Evolutionary conservation across 805 yeast genomes (phyloP), one percentile per base, ranked within the genome.

Genomic region (Wickerhamomyces ciferrii): DNA sequence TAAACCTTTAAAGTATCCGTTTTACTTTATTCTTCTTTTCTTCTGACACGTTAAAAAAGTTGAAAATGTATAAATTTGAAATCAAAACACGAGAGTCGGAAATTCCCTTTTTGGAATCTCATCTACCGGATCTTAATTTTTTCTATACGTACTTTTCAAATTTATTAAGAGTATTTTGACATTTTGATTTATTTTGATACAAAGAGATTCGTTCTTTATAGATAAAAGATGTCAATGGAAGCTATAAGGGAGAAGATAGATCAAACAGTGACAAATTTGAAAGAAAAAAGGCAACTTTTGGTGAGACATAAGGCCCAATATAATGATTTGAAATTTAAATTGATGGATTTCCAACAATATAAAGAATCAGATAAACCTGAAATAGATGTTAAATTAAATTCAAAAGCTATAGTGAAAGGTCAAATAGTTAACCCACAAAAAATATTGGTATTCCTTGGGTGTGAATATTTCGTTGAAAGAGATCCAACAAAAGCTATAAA

Each of bases 381-480:
- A 14, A 27, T 55, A 9, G 43, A 43, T 2, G 53, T 59, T 4
- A 49, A 48, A 7, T 35, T 59, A 44, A 53, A 54, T 15, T 46
- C 60, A 4, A 54, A 44, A 31, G 57, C 55, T 3, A 40, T 49
- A 2, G 58, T 53, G 2, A 52, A 42, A 11, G 62, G 55, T 3
- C 43, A 35, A 6, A 53, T 58, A 9, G 11, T 43, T 2, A 50
- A 60, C 39, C 60, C 65, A 7, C 41, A 45, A 13, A 54, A 53
- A 45, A 51, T 58, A 7, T 43, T 66, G 53, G 69, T 69, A 2
- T 56, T 57, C 9, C 50, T 73, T 10, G 76, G 77, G 0, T 68
- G 63, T 42, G 76, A 70, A 4, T 71, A 70, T 49, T 71, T 67
- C 51, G 71, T 61, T 14, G 69, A 70, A 38, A 61, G 61, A 47